phyloP scores from a whole-genome alignment of 345 rosid genomes.

The Eutrema yunnanense region DNA sequence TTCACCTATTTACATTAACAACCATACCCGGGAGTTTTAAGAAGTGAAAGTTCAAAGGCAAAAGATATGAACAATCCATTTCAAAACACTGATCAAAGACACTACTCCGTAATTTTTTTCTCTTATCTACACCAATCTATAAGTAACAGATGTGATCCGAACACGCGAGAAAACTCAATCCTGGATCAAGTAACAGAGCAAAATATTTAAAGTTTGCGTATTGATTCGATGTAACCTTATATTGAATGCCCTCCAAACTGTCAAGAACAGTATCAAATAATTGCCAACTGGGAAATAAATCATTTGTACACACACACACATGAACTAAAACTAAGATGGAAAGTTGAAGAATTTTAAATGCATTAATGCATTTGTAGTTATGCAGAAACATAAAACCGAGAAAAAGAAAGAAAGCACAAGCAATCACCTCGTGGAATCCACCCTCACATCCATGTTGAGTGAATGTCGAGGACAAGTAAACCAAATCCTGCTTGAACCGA shows the following conservation, averaged over 20 bases:
- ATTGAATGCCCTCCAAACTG: too few relatives aligned
- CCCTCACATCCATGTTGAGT: constrained; percentile 51
- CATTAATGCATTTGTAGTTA: background rate
- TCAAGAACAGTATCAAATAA: too few relatives aligned
- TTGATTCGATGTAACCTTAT: background rate
- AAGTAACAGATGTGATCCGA: too few relatives aligned
- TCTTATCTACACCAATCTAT: too few relatives aligned
- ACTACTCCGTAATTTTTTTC: too few relatives aligned
- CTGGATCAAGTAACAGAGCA: background rate
- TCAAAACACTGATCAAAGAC: background rate
- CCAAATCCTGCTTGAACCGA: constrained; percentile 79
- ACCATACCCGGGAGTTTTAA: background rate
- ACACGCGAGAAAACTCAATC: too few relatives aligned
- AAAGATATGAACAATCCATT: background rate
- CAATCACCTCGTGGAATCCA: constrained; percentile 60
- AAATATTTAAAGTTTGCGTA: background rate
- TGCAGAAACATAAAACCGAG: background rate
- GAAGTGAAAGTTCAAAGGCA: background rate
- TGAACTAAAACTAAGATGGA: background rate
- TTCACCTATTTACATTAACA: constrained; percentile 54
- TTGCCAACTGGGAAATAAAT: too few relatives aligned
- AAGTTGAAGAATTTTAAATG: background rate
- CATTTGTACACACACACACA: background rate
- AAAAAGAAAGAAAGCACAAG: background rate
- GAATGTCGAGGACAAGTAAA: constrained; percentile 75